Evolutionary conservation across 2,329 filamentous ascomycete species (phyloP), one percentile per base, ranked within the genome.

Genomic region (Trichophyton simii): DNA sequence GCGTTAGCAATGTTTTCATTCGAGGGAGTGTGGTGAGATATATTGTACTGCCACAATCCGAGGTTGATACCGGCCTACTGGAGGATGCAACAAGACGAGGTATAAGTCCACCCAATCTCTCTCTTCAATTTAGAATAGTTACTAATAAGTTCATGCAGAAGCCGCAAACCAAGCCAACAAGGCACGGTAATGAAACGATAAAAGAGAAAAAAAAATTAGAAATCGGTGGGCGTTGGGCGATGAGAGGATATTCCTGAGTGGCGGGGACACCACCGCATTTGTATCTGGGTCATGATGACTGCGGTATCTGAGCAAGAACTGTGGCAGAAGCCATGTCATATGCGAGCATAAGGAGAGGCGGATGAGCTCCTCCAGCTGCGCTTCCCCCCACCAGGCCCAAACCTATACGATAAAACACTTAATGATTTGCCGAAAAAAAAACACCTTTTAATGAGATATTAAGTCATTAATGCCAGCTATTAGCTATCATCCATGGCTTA

Each of bases 1-100:
- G 90, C 18, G 91, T 96, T 66, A 95, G 95, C 79, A 96, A 95
- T 71, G 90, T 96, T 76, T 96, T 96, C 72, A 95, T 96, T 70
- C 84, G 91, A 69, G 91, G 91, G 36, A 95, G 89, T 61, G 91
- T 96, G 52, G 91, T 96, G 66, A 83, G 91, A 68, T 96, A 96
- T 71, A 90, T 96, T 58, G 89, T 96, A 74, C 78, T 96, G 58
- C 91, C 91, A 0, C 86, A 87, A 6, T 82, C 80, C 31, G 87
- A 88, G 50, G 91, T 96, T 44, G 91, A 96, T 72, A 87, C 91
- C 28, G 87, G 89, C 38, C 76, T 96, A 65, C 76, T 96, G 64
- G 91, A 96, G 78, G 91, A 96, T 78, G 91, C 91, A 20, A 95
- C 89, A 63, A 84, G 89, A 74, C 86, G 89, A 85, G 89, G 89